Evolutionary conservation across 73 alveolate species (phyloP), one percentile per base, ranked within the genome.

Genomic region (Symbiodinium natans): DNA sequence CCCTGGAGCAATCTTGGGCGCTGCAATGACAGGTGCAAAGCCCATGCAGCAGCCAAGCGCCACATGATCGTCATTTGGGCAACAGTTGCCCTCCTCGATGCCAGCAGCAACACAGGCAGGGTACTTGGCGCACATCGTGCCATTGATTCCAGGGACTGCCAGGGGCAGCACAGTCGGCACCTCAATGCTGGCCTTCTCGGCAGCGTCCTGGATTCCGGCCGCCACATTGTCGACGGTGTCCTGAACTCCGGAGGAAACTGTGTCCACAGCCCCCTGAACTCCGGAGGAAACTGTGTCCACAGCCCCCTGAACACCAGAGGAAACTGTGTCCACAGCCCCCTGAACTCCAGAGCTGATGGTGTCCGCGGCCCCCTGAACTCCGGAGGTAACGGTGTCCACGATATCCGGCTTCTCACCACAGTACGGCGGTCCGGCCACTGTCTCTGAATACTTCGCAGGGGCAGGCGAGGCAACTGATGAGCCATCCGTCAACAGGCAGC

Each of bases 401-500:
- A 46, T 15, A 31, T 15, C 86, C 31, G 41, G 46, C 86, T 33
- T 34, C 41, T 25, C 71, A 19, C 90, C 90, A 38, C 92, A 84
- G n/a, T 29, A 84, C 41, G 46, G 46, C 31, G 92, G 92, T 10
- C 92, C 92, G 48, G 42, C 17, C n/a, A 84, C 75, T 1, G 75
- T 41, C 42, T 43, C 92, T 6, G 92, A 74, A 39, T 84, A 43
- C 77, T 42, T 41, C 29, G 39, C 77, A 3, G 95, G 95, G 21
- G 95, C 85, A 88, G 95, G 73, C 46, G 68, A 21, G 6, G 73
- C 71, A 34, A 39, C 38, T 36, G 94, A 87, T 38, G 41, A 38
- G 27, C 38, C 94, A 21, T 39, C 94, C 8, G 94, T 87, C 83
- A 87, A 38, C 31, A 87, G 94, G 41, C 94, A 87, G 36, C 94